Evolutionary conservation across 192 early-diverging fungal genomes (phyloP), one percentile per base, ranked within the genome.

Genomic region (Chytriomyces confervae): DNA sequence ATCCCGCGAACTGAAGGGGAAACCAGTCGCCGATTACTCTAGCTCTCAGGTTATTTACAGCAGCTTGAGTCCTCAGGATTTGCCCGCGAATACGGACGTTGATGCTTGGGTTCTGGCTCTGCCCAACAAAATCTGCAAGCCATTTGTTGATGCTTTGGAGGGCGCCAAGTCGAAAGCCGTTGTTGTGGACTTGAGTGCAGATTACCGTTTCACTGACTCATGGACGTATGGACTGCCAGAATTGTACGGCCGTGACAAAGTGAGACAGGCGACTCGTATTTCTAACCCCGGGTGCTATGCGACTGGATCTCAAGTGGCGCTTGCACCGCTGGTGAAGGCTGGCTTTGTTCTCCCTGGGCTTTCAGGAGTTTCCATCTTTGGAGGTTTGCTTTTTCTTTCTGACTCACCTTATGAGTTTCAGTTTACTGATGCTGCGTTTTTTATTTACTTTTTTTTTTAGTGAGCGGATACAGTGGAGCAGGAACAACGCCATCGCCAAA

Each of bases 271-370:
- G 6, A 89, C 24, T 24, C 69, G 75, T 13, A 80, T 99, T 62
- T 87, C 95, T 68, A 99, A 99, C 86, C 98, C 98, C 9, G 98
- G 98, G 3, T 99, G 98, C 86, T 99, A 99, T 83, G 98, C 98
- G 6, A 99, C 98, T 3, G 98, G 96, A 20, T 92, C 95, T 50
- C 98, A 99, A 84, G 82, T 98, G 76, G 90, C 93, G 0, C 83
- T 98, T 72, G 92, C 91, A 8, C 98, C 98, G 13, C 85, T 99
- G 62, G 80, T 96, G 57, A 79, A 84, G 16, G 81, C 87, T 44
- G 77, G 83, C 4, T 27, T 75, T 66, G 70, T 75, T 50, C 43
- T 61, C 70, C 72, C 66, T 83, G 29, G 77, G 48, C 61, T 77
- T 76, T 44, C 62, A 77, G 11, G 95, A 94, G 74, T 76, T 27